Evolutionary conservation across 1,284 basidiomycete genomes (phyloP).

Genomic region (Heterobasidion parviporum): DNA sequence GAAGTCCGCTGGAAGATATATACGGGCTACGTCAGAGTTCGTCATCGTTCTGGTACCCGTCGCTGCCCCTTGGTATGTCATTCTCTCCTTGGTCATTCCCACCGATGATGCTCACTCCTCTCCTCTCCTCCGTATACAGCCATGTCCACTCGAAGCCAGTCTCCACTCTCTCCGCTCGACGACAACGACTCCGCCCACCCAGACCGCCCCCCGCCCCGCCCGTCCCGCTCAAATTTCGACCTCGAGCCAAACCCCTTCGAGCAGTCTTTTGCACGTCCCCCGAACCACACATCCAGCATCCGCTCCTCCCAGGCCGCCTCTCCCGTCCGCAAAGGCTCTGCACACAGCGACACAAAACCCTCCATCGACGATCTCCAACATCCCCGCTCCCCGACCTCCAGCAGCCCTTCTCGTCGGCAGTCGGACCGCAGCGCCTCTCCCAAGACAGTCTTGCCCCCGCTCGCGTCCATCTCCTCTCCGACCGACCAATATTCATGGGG

Average conservation of each 20-base stretch:
- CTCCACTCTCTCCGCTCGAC: constrained; percentile 8
- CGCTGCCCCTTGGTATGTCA: constrained; percentile 10
- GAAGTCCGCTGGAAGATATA: constrained; percentile 22
- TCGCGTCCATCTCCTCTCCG: constrained; percentile 81
- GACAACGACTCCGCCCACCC: constrained; percentile 11
- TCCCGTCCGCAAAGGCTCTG: constrained; percentile 19
- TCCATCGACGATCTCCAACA: constrained; percentile 24
- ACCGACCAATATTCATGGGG: constrained; percentile 77
- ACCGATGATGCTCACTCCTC: not conserved
- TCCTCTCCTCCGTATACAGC: not conserved
- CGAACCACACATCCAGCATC: constrained; percentile 32
- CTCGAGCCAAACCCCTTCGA: constrained; percentile 97
- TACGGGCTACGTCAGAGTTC: constrained; percentile 27
- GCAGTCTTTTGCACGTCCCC: constrained; percentile 63
- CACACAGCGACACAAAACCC: constrained; percentile 9
- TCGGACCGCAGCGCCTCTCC: constrained; percentile 24
- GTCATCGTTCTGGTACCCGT: constrained; percentile 7
- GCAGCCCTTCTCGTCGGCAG: constrained; percentile 2
- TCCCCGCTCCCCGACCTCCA: constrained; percentile 14
- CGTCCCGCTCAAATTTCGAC: constrained; percentile 45
- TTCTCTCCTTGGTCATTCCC: constrained; percentile 14
- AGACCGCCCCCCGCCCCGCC: constrained; percentile 34
- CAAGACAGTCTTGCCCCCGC: constrained; percentile 74
- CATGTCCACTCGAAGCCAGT: not conserved
- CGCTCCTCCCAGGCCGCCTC: constrained; percentile 30